Base-by-base conservation (phyloP, 1,284 basidiomycete species). In the Marasmius fiardii region DNA sequence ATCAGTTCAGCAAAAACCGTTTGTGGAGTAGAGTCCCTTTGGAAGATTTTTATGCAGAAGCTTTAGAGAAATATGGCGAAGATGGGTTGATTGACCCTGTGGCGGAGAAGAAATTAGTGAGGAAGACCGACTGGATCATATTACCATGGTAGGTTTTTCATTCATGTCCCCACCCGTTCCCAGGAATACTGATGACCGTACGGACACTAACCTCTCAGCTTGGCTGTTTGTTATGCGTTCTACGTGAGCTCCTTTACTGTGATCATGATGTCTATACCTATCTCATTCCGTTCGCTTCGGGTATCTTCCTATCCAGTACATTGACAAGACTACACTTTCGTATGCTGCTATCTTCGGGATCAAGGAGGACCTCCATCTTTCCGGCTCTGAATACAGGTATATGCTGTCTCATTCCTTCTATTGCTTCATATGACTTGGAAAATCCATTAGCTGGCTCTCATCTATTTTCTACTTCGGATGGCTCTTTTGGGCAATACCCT, bases 381-480 rank as follows among this genome's bases (percentile, higher is more conserved):
- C 47, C 2, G 61, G 60, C n/a, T 52, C 35, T 8, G 56, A 64
- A 53, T 64, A 64, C 52, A 59, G 55, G 58, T 58, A n/a, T 6
- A 34, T 57, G 0, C 33, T 2, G n/a, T 16, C 1, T 28, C 20
- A 21, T 37, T 2, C 4, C n/a, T 11, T 47, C 21, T 21, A 45
- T 24, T 31, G 6, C 1, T 31, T 43, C 20, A 51, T 14, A 16
- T 41, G 28, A 12, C 11, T 23, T 31, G n/a, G n/a, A n/a, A n/a
- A n/a, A 47, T 16, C 24, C 34, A 34, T 18, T n/a, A 61, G 45
- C 61, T 74, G 59, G 67, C 61, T 69, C 26, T 61, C 65, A n/a
- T 64, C 63, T 50, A 63, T 73, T 48, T 75, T 75, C 65, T 76
- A 77, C 65, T 74, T 64, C 51, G 63, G 61, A 31, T 64, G 63